Conservation (phyloP, 352 stramenopile species). For the Phytophthora constricta region DNA sequence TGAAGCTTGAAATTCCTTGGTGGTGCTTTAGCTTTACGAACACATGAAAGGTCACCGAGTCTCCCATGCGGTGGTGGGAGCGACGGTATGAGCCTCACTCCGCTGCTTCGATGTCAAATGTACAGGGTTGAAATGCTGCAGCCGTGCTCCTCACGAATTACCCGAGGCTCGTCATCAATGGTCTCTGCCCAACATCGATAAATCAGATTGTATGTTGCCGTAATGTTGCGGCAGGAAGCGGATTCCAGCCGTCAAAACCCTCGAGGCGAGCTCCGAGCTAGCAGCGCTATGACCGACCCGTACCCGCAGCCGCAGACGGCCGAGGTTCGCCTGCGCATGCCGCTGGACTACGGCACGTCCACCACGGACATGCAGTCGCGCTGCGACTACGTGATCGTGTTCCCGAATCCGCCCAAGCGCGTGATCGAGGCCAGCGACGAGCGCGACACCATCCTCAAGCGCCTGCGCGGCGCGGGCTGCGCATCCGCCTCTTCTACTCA, state of each 20-base stretch:
- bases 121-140: no score
- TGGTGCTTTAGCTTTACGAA: no score
- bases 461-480: constrained; percentile 68
- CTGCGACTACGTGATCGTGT: constrained; percentile 90
- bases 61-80: no score
- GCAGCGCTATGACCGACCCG: constrained; percentile 31
- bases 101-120: no score
- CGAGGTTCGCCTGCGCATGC: constrained; percentile 39
- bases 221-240: not conserved
- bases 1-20: no score
- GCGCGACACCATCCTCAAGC: constrained; percentile 82
- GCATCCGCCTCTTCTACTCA: constrained; percentile 81
- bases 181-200: constrained; percentile 2
- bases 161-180: no score
- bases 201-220: constrained; percentile 1
- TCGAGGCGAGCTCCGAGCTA: not conserved
- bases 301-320: constrained; percentile 46
- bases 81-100: no score
- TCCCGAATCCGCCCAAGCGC: constrained; percentile 74
- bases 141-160: no score
- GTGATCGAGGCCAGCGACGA: constrained; percentile 66
- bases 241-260: not conserved
- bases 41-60: no score
- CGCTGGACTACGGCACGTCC: constrained; percentile 61
- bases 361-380: constrained; percentile 36